phyloP scores from a whole-genome alignment of 73 alveolate species.

The Paramecium caudatum region DNA sequence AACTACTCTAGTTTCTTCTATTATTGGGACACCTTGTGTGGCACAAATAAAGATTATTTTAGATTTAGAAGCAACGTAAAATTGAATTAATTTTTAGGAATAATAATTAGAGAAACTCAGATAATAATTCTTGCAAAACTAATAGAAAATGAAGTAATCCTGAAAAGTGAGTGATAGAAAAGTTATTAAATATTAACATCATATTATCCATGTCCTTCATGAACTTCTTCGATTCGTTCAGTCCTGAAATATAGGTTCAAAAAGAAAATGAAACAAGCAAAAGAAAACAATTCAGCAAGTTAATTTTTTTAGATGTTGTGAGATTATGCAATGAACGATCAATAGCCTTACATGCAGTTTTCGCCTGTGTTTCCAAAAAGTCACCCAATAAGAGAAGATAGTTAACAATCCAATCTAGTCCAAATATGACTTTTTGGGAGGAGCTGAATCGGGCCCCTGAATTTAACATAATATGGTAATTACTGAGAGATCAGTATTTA shows the following conservation, averaged over 20 bases:
- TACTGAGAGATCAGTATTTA: no score
- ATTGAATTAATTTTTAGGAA: not conserved
- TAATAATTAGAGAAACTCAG: not conserved
- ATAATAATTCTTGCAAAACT: not conserved
- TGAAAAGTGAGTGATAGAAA: not conserved
- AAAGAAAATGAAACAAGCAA: not conserved
- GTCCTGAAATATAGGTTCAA: not conserved
- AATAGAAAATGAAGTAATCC: not conserved
- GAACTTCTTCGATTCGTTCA: not conserved
- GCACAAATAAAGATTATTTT: conserved; percentile 77
- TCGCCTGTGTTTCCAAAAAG: no score
- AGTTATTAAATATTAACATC: not conserved
- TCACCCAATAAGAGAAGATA: no score
- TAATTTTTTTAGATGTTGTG: no score
- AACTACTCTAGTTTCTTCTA: conserved; percentile 81
- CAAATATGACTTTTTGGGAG: no score
- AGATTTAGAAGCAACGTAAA: not conserved
- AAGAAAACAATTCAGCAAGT: no score
- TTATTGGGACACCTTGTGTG: conserved; percentile 85
- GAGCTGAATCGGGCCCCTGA: no score
- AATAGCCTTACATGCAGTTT: no score
- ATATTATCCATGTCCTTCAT: not conserved
- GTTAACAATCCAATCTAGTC: no score
- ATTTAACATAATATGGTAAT: no score
- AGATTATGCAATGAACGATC: no score